phyloP scores from a whole-genome alignment of 2,329 filamentous ascomycete genomes.

The Stagonosporopsis vannaccii region DNA sequence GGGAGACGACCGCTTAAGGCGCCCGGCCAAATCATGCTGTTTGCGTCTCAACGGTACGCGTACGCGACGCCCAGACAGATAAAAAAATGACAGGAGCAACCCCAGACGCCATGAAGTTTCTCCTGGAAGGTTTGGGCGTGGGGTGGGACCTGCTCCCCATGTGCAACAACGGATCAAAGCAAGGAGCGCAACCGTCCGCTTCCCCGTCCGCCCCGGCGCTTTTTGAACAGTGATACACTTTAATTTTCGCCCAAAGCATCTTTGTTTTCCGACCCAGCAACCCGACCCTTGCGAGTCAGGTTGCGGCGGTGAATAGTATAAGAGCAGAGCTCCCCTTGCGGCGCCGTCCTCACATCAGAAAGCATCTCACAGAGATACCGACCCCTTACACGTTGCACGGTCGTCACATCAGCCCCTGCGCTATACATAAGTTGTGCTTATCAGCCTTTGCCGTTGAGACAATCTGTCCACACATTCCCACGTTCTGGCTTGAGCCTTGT shows the following conservation, averaged over 20 bases:
- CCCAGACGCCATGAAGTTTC: conserved; percentile 27
- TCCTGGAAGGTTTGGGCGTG: conserved; percentile 38
- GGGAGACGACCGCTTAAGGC: conserved; percentile 18
- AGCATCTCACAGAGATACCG: conserved; percentile 9
- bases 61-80: conserved; percentile 15
- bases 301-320: conserved; percentile 38
- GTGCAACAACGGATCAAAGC: conserved; percentile 39
- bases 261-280: conserved; percentile 18
- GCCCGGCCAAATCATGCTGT: conserved; percentile 10
- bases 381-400: conserved; percentile 15
- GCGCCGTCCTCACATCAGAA: conserved; percentile 20
- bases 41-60: conserved; percentile 20
- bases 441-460: conserved; percentile 8
- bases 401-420: conserved; percentile 1
- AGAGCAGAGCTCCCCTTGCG: conserved; percentile 30
- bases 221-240: conserved; percentile 25
- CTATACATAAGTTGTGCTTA: conserved; percentile 12
- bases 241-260: conserved; percentile 41
- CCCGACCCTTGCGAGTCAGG: conserved; percentile 40
- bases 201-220: conserved; percentile 34
- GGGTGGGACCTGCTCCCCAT: conserved; percentile 38
- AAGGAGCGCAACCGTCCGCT: conserved; percentile 44
- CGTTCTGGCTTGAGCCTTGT: conserved; percentile 1
- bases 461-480: conserved; percentile 8
- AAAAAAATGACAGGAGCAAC: conserved; percentile 25